Evolutionary conservation across 2,329 filamentous ascomycete species (phyloP).

Genomic region (Byssochlamys sp.): DNA sequence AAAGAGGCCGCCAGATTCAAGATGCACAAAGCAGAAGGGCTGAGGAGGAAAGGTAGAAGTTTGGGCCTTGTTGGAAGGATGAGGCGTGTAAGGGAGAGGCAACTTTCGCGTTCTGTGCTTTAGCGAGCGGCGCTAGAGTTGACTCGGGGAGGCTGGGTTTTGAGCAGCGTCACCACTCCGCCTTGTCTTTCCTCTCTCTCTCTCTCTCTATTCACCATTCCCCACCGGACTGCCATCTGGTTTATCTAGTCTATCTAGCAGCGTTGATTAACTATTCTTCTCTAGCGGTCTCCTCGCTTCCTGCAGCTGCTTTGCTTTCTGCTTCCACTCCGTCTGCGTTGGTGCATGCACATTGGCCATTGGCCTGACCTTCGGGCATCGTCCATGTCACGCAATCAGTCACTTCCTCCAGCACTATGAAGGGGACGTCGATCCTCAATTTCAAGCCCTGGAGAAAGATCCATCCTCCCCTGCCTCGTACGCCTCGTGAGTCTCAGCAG

Average conservation of each 20-base stretch:
- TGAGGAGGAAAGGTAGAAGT: conserved; percentile 9
- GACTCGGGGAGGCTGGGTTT: conserved; percentile 3
- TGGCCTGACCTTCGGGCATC: conserved; percentile 3
- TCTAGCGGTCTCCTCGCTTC: not conserved
- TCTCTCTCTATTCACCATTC: conserved; percentile 9
- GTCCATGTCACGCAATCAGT: conserved; percentile 1
- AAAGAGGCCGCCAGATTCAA: conserved; percentile 19
- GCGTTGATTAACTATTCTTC: too few species aligned
- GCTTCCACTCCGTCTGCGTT: not conserved
- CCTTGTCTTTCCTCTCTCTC: conserved; percentile 4
- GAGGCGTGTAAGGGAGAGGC: conserved; percentile 8
- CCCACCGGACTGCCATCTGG: conserved; percentile 6
- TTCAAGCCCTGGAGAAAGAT: conserved; percentile 47
- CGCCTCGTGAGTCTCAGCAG: conserved; percentile 48
- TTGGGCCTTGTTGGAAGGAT: conserved; percentile 10
- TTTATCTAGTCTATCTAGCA: not conserved
- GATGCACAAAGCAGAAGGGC: conserved; percentile 10
- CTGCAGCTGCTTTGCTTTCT: conserved; percentile 3
- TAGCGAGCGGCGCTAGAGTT: conserved; percentile 22
- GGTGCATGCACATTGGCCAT: not conserved
- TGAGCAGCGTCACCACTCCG: not conserved
- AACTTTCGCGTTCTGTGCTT: conserved; percentile 14
- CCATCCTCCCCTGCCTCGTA: conserved; percentile 43
- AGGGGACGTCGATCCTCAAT: conserved; percentile 38
- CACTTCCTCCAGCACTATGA: conserved; percentile 36